Conservation (phyloP, 2,329 filamentous ascomycete genomes). For the Colletotrichum tanaceti region DNA sequence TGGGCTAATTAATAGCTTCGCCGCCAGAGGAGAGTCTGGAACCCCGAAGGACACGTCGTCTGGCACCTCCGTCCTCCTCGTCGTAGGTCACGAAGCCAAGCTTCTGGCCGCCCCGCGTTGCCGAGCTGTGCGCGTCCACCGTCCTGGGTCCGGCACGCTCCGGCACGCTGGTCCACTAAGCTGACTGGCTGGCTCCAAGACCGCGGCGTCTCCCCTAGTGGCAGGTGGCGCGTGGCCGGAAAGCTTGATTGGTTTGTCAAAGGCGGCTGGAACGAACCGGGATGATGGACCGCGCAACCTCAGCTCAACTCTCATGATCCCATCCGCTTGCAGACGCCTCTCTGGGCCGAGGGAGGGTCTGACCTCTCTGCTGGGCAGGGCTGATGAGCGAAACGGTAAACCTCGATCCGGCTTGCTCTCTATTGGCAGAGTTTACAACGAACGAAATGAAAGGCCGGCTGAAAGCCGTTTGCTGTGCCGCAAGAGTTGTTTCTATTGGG, state of each 20-base stretch:
- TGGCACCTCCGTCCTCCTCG: background rate
- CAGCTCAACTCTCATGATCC: too few species aligned
- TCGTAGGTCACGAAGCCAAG: too few species aligned
- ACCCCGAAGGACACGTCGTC: too few species aligned
- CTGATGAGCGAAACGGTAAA: too few species aligned
- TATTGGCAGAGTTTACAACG: too few species aligned
- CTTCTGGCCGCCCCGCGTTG: background rate
- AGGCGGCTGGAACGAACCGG: background rate
- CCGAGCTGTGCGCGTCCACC: background rate
- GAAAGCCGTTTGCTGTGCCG: too few species aligned
- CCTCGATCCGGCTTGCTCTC: background rate
- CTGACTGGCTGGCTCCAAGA: background rate
- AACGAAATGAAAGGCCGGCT: too few species aligned
- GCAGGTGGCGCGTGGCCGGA: background rate
- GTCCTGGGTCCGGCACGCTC: too few species aligned
- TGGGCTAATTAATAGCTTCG: background rate
- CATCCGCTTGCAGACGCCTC: background rate
- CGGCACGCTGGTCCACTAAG: background rate
- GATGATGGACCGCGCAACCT: background rate
- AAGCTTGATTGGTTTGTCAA: background rate
- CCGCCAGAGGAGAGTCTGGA: background rate
- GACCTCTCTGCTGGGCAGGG: background rate
- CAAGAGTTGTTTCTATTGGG: too few species aligned
- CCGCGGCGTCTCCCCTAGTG: background rate
- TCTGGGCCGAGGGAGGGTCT: background rate